These are phyloP conservation scores for Boletus subcaerulescens DNA, from an alignment of 768 basidiomycete species.

Conservation along the genomic window DNA sequence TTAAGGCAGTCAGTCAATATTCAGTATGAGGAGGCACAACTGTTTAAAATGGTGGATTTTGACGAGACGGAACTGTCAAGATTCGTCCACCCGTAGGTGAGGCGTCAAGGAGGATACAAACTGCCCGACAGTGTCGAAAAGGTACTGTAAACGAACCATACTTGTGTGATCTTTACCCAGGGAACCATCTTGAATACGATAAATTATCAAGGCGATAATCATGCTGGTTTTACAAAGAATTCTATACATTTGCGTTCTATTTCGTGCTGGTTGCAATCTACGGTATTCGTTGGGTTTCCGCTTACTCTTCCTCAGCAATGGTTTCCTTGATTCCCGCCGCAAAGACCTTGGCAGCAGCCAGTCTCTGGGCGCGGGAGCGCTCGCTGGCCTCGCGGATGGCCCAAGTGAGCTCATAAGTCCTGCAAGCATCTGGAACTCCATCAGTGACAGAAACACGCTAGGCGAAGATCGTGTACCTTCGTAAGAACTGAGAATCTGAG, in stretches of 20 bases:
- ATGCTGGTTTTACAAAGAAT: background rate
- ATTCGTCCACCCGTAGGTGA: no score
- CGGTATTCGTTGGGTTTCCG: background rate
- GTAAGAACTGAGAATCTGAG: constrained; percentile 78
- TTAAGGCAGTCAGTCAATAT: constrained; percentile 32
- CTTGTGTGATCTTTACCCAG: no score
- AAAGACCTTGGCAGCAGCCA: constrained; percentile 36
- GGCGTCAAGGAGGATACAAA: no score
- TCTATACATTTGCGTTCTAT: constrained; percentile 2
- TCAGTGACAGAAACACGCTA: background rate
- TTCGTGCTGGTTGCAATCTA: background rate
- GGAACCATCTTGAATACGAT: background rate
- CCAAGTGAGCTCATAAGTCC: constrained; percentile 91
- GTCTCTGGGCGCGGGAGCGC: constrained; percentile 50
- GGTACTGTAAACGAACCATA: no score
- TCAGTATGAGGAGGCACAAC: constrained; percentile 33
- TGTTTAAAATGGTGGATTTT: constrained; percentile 11
- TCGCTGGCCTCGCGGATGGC: constrained; percentile 83
- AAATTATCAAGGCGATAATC: background rate
- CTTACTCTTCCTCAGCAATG: constrained; percentile 28
- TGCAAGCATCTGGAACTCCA: constrained; percentile 63
- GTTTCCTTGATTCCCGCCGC: constrained; percentile 24
- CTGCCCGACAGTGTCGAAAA: no score
- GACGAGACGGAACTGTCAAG: no score
- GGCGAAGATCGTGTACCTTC: constrained; percentile 53